A percentile compares a stretch with the other conserved stretches of the same genome.
Evolutionary conservation across 2,329 filamentous ascomycete species (phyloP).

Genomic region (Talaromyces sp.): DNA sequence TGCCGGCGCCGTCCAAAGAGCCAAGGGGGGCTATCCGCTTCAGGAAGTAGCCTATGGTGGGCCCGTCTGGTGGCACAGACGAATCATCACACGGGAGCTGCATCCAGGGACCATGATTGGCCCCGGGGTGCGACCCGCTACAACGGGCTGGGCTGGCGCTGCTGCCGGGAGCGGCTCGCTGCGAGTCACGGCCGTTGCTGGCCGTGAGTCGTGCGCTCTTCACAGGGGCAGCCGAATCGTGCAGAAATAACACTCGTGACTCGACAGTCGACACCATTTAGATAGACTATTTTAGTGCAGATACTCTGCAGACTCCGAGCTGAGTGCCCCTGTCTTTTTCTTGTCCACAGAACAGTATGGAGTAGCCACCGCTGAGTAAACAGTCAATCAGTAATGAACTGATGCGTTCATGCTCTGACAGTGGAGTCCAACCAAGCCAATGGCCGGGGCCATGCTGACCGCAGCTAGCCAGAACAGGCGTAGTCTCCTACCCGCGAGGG

Average conservation of each 20-base stretch:
- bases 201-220: not conserved
- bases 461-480: not conserved
- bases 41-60: not conserved
- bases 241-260: too few species aligned
- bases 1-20: not conserved
- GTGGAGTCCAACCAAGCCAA: too few species aligned
- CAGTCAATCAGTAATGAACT: too few species aligned
- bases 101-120: not conserved
- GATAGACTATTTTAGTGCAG: too few species aligned
- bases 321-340: too few species aligned
- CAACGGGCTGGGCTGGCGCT: not conserved
- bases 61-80: not conserved
- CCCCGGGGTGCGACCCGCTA: not conserved
- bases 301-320: too few species aligned
- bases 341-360: too few species aligned
- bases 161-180: not conserved
- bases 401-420: too few species aligned
- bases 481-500: not conserved
- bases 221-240: not conserved
- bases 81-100: not conserved
- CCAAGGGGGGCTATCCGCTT: not conserved
- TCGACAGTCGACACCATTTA: too few species aligned
- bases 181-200: too few species aligned
- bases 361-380: too few species aligned
- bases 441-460: too few species aligned